Conservation (phyloP, 1,284 basidiomycete species). For the Apiotrichum mycotoxinovorans region DNA sequence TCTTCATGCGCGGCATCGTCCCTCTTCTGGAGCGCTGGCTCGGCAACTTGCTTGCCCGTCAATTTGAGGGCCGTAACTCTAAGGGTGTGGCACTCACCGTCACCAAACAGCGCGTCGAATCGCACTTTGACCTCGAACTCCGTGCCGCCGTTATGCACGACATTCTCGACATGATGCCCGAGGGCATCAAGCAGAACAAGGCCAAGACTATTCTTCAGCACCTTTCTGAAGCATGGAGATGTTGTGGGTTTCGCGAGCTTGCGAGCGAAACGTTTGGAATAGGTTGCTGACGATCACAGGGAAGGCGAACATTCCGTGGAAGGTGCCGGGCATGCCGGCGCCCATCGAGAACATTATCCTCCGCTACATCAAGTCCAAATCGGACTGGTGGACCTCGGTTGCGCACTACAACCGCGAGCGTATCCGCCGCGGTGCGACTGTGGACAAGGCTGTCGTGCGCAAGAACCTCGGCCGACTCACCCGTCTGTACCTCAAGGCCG, state of each 20-base stretch:
- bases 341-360: constrained; percentile 99
- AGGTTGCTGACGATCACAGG: constrained; percentile 58
- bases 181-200: constrained; percentile 81
- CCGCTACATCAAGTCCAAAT: constrained; percentile 98
- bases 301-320: constrained; percentile 86
- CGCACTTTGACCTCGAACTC: constrained; percentile 95
- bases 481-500: constrained; percentile 88
- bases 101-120: constrained; percentile 98
- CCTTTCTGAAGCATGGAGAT: constrained; percentile 66
- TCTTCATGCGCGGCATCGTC: constrained; percentile 98
- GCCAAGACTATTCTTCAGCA: constrained; percentile 98
- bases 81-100: constrained; percentile 94
- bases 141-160: constrained; percentile 99
- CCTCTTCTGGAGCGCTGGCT: constrained; percentile 97
- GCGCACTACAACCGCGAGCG: constrained; percentile 60
- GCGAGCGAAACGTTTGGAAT: not conserved
- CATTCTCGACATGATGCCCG: constrained; percentile 94
- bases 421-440: constrained; percentile 78
- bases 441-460: constrained; percentile 87
- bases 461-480: constrained; percentile 54
- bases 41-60: constrained; percentile 93
- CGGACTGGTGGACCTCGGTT: constrained; percentile 97
- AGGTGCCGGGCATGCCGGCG: constrained; percentile 59
- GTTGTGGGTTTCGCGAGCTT: not conserved
- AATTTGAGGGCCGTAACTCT: constrained; percentile 95